Evolutionary conservation across 306 rosid genomes (phyloP).

Genomic region (Acacia crassicarpa): DNA sequence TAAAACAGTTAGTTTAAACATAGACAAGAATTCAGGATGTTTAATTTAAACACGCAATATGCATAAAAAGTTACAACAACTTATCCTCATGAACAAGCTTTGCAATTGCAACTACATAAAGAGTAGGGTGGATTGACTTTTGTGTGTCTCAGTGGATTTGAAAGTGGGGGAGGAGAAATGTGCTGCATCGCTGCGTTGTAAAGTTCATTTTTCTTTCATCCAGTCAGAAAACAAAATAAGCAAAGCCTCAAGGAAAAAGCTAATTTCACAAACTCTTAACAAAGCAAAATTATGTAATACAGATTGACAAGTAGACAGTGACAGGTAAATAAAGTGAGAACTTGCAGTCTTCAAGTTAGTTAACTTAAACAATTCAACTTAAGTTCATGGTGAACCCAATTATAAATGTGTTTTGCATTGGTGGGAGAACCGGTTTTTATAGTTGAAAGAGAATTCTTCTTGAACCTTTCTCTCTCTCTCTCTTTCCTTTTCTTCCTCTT

Average conservation of each 20-base stretch:
- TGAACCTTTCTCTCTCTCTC: neutral
- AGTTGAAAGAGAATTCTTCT: neutral
- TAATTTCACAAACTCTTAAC: constrained; percentile 1
- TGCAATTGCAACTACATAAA: neutral
- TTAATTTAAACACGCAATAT: constrained; percentile 18
- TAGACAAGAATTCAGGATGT: constrained; percentile 21
- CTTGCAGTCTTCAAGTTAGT: neutral
- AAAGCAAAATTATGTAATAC: constrained; percentile 4
- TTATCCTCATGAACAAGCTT: neutral
- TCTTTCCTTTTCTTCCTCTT: neutral
- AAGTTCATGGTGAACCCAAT: neutral
- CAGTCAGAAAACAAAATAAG: neutral
- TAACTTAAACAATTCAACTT: neutral
- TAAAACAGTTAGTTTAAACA: constrained; percentile 32
- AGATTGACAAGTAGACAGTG: neutral
- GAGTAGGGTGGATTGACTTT: neutral
- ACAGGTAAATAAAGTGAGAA: neutral
- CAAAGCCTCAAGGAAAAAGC: constrained; percentile 8
- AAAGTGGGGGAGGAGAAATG: neutral
- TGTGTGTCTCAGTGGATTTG: neutral
- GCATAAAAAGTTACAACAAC: constrained; percentile 28
- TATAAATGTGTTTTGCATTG: neutral
- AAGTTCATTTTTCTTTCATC: neutral
- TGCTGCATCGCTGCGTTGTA: neutral
- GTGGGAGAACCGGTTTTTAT: neutral